Evolutionary conservation across 306 rosid genomes (phyloP).

Genomic region (Vigna unguiculata): DNA sequence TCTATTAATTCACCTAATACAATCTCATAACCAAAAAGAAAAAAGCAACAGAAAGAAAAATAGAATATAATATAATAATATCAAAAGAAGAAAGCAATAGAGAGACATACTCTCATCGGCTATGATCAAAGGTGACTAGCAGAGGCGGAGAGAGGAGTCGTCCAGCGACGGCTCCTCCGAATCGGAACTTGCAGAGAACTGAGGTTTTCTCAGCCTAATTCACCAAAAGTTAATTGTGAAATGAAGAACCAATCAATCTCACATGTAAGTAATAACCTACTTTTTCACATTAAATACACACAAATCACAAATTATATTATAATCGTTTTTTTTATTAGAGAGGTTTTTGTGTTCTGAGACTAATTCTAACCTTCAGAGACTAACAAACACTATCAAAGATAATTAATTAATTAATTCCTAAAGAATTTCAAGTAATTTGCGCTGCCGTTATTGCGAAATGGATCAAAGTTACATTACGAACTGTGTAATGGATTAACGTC

Average conservation of each 20-base stretch:
- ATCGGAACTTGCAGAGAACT: not conserved
- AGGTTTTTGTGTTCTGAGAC: too few relatives aligned
- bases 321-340: too few relatives aligned
- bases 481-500: too few relatives aligned
- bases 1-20: not conserved
- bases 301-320: not conserved
- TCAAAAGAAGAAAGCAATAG: not conserved
- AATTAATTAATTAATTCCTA: too few relatives aligned
- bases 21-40: too few relatives aligned
- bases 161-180: not conserved
- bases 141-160: conserved; percentile 1
- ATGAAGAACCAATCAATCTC: not conserved
- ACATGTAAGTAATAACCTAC: not conserved
- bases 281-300: not conserved
- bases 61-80: not conserved
- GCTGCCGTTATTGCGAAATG: too few relatives aligned
- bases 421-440: too few relatives aligned
- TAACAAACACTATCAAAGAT: too few relatives aligned
- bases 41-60: too few relatives aligned
- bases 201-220: not conserved
- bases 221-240: not conserved
- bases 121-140: not conserved
- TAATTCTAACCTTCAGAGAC: too few relatives aligned
- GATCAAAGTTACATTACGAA: too few relatives aligned
- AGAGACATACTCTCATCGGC: conserved; percentile 8